Evolutionary conservation across 257 asterid species (phyloP).

Genomic region (Asclepias syriaca): DNA sequence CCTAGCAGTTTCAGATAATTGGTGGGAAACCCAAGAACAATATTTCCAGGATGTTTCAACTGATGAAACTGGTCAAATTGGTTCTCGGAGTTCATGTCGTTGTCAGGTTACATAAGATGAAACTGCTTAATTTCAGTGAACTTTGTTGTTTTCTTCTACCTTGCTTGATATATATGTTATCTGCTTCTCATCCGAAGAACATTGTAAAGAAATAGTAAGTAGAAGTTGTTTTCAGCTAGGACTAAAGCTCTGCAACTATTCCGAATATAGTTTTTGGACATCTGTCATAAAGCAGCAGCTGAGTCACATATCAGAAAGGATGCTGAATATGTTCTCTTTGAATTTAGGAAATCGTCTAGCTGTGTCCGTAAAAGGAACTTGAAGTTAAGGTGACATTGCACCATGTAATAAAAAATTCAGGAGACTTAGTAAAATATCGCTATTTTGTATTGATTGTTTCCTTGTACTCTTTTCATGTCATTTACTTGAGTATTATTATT

Average conservation of each 20-base stretch:
- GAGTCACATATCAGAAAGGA: not conserved
- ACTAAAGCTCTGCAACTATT: too few species aligned
- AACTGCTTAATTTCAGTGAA: not conserved
- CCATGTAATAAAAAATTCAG: not conserved
- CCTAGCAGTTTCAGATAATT: constrained; percentile 32
- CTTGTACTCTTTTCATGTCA: not conserved
- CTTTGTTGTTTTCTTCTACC: not conserved
- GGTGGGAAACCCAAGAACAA: constrained; percentile 56
- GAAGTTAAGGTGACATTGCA: not conserved
- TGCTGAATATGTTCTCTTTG: not conserved
- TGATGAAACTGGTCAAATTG: constrained; percentile 55
- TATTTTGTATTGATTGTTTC: not conserved
- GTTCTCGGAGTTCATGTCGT: constrained; percentile 64
- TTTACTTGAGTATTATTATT: not conserved
- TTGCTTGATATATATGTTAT: not conserved
- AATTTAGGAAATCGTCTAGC: not conserved
- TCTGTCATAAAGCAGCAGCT: not conserved
- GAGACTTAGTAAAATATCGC: not conserved
- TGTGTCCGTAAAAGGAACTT: not conserved
- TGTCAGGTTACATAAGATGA: constrained; percentile 61
- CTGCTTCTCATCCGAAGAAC: not conserved
- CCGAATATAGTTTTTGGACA: not conserved
- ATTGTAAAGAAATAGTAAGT: not conserved
- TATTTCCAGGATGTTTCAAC: constrained; percentile 35
- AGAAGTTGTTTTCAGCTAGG: not conserved